Percentiles rank a stretch among this genome's conserved stretches.
phyloP scores from a whole-genome alignment of 257 asterid genomes.

The Rhazya stricta region DNA sequence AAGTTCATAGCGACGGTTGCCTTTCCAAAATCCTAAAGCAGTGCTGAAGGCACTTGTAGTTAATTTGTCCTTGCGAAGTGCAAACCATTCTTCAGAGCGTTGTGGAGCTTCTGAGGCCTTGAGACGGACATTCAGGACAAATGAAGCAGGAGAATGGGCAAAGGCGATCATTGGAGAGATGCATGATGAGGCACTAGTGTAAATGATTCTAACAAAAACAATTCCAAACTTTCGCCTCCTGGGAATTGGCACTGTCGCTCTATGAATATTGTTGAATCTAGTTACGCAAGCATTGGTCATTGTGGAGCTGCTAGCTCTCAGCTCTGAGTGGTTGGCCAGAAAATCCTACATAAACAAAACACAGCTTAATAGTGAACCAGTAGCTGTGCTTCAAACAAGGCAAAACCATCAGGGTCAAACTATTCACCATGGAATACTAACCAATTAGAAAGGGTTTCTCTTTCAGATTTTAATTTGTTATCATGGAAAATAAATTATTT shows the following conservation, averaged over 20 bases:
- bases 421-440: neutral
- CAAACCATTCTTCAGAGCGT: conserved; percentile 94
- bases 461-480: neutral
- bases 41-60: conserved; percentile 95
- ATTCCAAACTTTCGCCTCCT: conserved; percentile 34
- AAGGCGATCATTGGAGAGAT: conserved; percentile 30
- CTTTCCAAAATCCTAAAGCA: conserved; percentile 90
- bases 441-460: neutral
- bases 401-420: neutral
- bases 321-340: neutral
- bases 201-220: conserved; percentile 39
- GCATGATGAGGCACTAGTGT: conserved; percentile 49
- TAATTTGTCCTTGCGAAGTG: conserved; percentile 84
- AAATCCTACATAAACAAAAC: conserved; percentile 21
- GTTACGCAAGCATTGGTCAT: conserved; percentile 64
- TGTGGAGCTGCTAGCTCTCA: conserved; percentile 17
- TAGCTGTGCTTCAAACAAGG: neutral
- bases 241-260: conserved; percentile 47
- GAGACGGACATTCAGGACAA: conserved; percentile 40
- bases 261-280: conserved; percentile 46
- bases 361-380: neutral
- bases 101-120: conserved; percentile 67
- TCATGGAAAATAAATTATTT: neutral
- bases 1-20: conserved; percentile 72
- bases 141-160: conserved; percentile 29